Percentiles rank a stretch among this genome's conserved stretches.
phyloP scores from a whole-genome alignment of 805 yeast species.

The Metschnikowia sp. region DNA sequence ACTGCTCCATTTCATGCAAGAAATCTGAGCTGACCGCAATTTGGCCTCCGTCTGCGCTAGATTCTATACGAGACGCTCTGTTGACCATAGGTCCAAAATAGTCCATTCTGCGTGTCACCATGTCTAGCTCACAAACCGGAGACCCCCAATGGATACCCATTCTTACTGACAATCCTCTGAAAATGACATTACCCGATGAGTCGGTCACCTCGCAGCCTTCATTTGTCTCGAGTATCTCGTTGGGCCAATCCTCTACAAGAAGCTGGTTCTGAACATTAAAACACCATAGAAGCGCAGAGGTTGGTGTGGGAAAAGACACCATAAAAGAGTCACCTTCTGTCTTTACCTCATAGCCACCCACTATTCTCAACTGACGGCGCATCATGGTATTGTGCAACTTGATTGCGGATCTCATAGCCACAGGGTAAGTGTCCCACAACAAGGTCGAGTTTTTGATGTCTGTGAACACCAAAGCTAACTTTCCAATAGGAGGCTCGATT shows the following conservation, averaged over 20 bases:
- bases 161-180: constrained; percentile 88
- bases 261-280: constrained; percentile 86
- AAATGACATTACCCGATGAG: constrained; percentile 54
- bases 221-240: constrained; percentile 77
- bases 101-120: constrained; percentile 96
- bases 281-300: constrained; percentile 91
- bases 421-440: constrained; percentile 89
- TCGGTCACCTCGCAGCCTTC: constrained; percentile 83
- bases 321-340: constrained; percentile 99
- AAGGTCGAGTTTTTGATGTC: constrained; percentile 94
- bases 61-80: constrained; percentile 86
- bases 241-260: constrained; percentile 88
- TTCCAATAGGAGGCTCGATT: constrained; percentile 92
- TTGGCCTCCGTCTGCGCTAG: constrained; percentile 98
- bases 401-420: constrained; percentile 95
- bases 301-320: constrained; percentile 93
- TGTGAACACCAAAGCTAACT: constrained; percentile 92
- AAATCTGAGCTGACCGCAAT: constrained; percentile 84
- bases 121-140: constrained; percentile 93
- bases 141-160: constrained; percentile 99
- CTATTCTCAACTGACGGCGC: constrained; percentile 88
- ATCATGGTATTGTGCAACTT: constrained; percentile 89
- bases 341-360: constrained; percentile 97
- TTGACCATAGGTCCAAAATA: constrained; percentile 99
- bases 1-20: constrained; percentile 62